Conservation (phyloP, 805 yeast species). For the Naumovozyma dairenensis region DNA sequence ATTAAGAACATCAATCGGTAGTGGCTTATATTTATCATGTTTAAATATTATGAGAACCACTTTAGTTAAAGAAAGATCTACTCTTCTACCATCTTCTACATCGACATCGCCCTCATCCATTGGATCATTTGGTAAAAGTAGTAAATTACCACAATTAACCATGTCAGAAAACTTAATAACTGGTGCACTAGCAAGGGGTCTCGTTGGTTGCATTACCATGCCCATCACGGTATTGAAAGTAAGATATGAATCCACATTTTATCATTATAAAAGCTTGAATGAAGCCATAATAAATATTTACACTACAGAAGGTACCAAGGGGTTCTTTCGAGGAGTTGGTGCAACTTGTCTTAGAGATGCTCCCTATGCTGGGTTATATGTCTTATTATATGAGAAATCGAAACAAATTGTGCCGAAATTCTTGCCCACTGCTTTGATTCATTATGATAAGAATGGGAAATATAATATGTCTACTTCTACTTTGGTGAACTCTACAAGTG, state of each 20-base stretch:
- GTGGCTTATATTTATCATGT: conserved; percentile 73
- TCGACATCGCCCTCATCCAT: too few relatives aligned
- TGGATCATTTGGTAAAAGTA: conserved; percentile 21
- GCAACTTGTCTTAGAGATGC: conserved; percentile 88
- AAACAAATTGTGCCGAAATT: conserved; percentile 46
- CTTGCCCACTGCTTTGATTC: conserved; percentile 17
- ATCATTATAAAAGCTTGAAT: conserved; percentile 52
- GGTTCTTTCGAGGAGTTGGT: conserved; percentile 79
- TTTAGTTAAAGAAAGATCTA: conserved; percentile 29
- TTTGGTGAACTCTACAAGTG: conserved; percentile 62
- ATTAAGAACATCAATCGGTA: conserved; percentile 79
- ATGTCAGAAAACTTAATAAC: conserved; percentile 59
- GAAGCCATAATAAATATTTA: conserved; percentile 54
- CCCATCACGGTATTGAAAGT: conserved; percentile 89
- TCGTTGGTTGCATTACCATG: conserved; percentile 84
- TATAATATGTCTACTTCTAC: conserved; percentile 38
- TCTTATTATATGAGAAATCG: conserved; percentile 69
- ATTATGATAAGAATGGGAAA: conserved; percentile 13
- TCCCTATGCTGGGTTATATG: conserved; percentile 92
- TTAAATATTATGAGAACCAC: conserved; percentile 51
- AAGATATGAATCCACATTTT: conserved; percentile 74
- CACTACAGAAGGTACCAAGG: conserved; percentile 41
- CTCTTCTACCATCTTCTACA: background rate
- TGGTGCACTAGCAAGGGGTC: conserved; percentile 71
- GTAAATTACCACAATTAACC: conserved; percentile 59